Percentiles rank a stretch among this genome's conserved stretches.
Evolutionary conservation across 23 red algal genomes (phyloP).

Genomic region (Agarophyton chilense): DNA sequence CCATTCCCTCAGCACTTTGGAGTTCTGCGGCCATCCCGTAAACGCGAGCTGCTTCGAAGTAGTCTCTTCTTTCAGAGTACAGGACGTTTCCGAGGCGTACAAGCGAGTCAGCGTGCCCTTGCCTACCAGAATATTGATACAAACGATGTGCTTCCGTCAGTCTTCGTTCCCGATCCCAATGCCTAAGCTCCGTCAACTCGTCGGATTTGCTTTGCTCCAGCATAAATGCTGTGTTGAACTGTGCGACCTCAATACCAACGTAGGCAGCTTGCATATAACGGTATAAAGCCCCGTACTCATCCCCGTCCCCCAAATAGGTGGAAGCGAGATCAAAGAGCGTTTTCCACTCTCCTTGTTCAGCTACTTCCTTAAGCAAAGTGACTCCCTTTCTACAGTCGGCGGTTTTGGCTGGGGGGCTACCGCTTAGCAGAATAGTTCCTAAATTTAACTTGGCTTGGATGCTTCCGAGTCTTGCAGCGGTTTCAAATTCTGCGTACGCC

Average conservation of each 20-base stretch:
- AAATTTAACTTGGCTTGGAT: conserved; percentile 57
- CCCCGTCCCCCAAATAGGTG: conserved; percentile 37
- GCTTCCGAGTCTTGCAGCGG: conserved; percentile 30
- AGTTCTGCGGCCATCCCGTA: conserved; percentile 53
- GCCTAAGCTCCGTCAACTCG: conserved; percentile 38
- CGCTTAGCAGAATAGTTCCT: conserved; percentile 42
- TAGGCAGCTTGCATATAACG: conserved; percentile 83
- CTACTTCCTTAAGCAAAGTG: conserved; percentile 68
- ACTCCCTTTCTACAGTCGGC: conserved; percentile 63
- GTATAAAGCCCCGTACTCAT: conserved; percentile 65
- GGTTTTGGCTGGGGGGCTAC: conserved; percentile 21
- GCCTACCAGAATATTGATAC: conserved; percentile 59
- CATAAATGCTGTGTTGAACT: conserved; percentile 88
- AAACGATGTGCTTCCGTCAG: conserved; percentile 41
- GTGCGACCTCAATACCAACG: conserved; percentile 89
- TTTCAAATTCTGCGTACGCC: conserved; percentile 37
- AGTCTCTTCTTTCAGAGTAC: conserved; percentile 52
- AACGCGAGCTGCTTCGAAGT: conserved; percentile 40
- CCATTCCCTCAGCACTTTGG: conserved; percentile 64
- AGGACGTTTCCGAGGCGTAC: conserved; percentile 67
- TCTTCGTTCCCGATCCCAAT: conserved; percentile 59
- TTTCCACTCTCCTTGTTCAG: conserved; percentile 81
- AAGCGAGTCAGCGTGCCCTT: conserved; percentile 66
- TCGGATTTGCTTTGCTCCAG: conserved; percentile 41
- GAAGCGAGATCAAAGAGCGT: conserved; percentile 63